Base-by-base conservation (phyloP, 352 stramenopile genomes). In the Phytophthora cactorum region DNA sequence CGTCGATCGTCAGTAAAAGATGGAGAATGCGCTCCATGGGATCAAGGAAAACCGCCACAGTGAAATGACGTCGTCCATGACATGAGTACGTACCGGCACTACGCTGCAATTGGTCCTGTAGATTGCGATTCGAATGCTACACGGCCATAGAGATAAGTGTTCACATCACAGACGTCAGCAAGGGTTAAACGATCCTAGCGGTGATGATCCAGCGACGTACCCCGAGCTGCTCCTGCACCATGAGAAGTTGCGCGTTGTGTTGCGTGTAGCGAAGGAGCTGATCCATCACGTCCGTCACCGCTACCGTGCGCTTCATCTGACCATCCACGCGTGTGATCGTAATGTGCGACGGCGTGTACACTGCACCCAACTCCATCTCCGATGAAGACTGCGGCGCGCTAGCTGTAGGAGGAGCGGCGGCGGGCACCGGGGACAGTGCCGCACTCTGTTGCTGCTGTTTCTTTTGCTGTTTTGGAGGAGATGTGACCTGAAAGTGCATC, bases 241-340 rank as follows among this genome's bases (percentile, higher is more conserved):
- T 64, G 22, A 86, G 72, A 17, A 88, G 77, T 60, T 90, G 81
- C 54, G 72, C 58, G 72, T 91, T 93, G 39, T 89, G 77, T 57
- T 92, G 78, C 46, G 82, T 83, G 58, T 86, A 92, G 38, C 68
- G 66, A 51, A 91, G 66, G 32, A 94, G 63, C 59, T 94, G 84
- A 58, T 92, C 84, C 86, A 94, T 94, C 65, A 92, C 84, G 38
- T 92, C 84, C 9, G 79, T 84, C 34, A 94, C 86, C 2, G 81
- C 78, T 47, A 92, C 80, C 31, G 81, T 82, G n/a, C 86, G 78
- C 58, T 82, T 90, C 71, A 90, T 79, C 72, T 93, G 84, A 14
- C 83, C 83, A 38, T 94, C 84, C 54, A 76, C 78, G 41, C 84
- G 78, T 5, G 84, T 94, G 44, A 94, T 89, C 17, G 72, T 91